Evolutionary conservation across 352 stramenopile genomes (phyloP), one percentile per base, ranked within the genome.

Genomic region (Globisporangium alternatum): DNA sequence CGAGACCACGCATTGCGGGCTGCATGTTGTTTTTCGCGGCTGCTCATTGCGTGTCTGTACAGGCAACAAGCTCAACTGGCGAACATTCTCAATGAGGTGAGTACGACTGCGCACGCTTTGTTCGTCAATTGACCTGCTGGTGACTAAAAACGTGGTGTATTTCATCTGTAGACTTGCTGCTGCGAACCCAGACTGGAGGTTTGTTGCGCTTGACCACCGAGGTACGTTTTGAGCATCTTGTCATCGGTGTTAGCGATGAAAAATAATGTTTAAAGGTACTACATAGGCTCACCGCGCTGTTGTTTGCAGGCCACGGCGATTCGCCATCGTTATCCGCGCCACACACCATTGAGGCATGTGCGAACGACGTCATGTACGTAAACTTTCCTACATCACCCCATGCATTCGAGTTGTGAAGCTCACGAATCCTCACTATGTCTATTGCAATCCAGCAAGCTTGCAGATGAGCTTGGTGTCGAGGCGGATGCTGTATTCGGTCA

Each of bases 21-120:
- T 30, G 15, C 17, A 47, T 48, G 43, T 19, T 48, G 1, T 17
- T 21, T 22, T 33, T 10, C 53, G n/a, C 30, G 7, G 21, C 7
- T 30, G 22, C 21, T 22, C 2, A 31, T 21, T 51, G 39, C n/a
- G 4, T 22, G 55, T 25, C 19, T 53, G 37, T 48, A 28, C 58
- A 93, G 84, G 84, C 57, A 93, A 93, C 68, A 93, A 93, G 59
- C 73, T 91, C 56, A 93, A 93, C 51, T 93, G 84, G 84, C 76
- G 82, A 53, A 93, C 84, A 47, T 93, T 93, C 67, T 88, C 80
- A 31, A 81, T 85, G 39, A 88, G 81, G 81, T 86, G 70, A 12
- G 74, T 62, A 17, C 25, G 17, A 25, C 9, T 33, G 5, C 28
- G n/a, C 54, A 19, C 30, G 22, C 5, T 22, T 5, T 25, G 43